A percentile compares a stretch with the other conserved stretches of the same genome.
These are phyloP conservation scores for Blakeslea trispora DNA, from an alignment of 371 early-diverging fungal genomes.

Conservation along the genomic window DNA sequence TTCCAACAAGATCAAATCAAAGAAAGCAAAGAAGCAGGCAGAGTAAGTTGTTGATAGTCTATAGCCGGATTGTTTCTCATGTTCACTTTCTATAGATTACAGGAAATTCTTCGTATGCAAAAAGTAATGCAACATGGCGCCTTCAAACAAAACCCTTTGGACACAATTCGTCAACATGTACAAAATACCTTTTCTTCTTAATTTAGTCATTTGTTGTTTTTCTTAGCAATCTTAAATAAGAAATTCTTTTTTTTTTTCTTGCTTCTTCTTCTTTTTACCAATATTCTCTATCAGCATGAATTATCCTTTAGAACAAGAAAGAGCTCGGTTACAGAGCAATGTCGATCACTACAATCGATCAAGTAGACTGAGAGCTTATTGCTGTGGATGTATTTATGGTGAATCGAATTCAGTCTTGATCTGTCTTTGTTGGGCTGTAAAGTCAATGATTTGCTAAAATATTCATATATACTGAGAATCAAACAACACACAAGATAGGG, in stretches of 20 bases:
- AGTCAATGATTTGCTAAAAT: background rate
- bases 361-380: slow-evolving; percentile 17
- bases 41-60: slow-evolving; percentile 37
- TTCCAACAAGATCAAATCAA: slow-evolving; percentile 41
- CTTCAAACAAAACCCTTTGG: slow-evolving; percentile 68
- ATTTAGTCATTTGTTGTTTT: slow-evolving; percentile 14
- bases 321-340: slow-evolving; percentile 6
- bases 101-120: slow-evolving; percentile 73
- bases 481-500: slow-evolving; percentile 12
- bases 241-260: background rate
- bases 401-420: slow-evolving; percentile 19
- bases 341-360: slow-evolving; percentile 9
- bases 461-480: background rate
- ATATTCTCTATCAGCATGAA: background rate
- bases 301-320: slow-evolving; percentile 2
- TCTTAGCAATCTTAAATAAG: background rate
- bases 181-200: slow-evolving; percentile 59
- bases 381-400: slow-evolving; percentile 33
- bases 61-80: background rate
- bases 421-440: slow-evolving; percentile 39
- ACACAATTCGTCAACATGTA: slow-evolving; percentile 71
- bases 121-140: slow-evolving; percentile 68
- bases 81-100: slow-evolving; percentile 40
- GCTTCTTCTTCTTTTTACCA: background rate
- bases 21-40: slow-evolving; percentile 55